Base-by-base conservation (phyloP, 2,329 filamentous ascomycete species). In the Botrytis fragariae region DNA sequence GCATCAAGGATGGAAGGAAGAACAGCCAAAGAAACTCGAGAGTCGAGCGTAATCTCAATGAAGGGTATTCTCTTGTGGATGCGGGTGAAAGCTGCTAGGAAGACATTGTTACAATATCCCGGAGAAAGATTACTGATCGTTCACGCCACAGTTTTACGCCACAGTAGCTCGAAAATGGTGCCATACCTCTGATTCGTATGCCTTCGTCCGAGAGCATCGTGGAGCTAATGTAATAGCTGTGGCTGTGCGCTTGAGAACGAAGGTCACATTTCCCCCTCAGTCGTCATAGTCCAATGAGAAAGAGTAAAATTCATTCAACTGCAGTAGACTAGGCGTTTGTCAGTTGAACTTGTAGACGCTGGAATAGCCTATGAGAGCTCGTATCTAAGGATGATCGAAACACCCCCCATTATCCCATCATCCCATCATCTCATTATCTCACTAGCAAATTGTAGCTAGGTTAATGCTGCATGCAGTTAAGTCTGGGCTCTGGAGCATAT, bases 281-380 rank as follows among this genome's bases (percentile, higher is more conserved):
- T 51, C 14, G 12, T 51, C 4, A 22, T n/a, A 20, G 22, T 39
- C 44, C 45, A 39, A 54, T 54, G 32, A 67, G 32, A 54, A 8
- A 25, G 9, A 64, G 62, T 18, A 20, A 29, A 35, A 42, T 4
- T 25, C 22, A 67, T n/a, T 37, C 44, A 39, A 20, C 16, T 67
- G 63, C 64, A 67, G 32, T 10, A 67, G 45, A 48, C 64, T 54
- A 67, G 45, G 64, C 64, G 35, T 67, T 54, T 54, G 63, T 48
- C 29, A 51, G 22, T n/a, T 37, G 44, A 51, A 25, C 29, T 18
- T 37, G 22, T 39, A 54, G 32, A 67, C 35, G 45, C 44, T 51
- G 39, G 64, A n/a, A 51, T 10, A 39, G 22, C 64, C 44, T 51
- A 54, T 67, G 25, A 67, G 45, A 18, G 35, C 64, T 57, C 16